These are phyloP conservation scores for Plantago lanceolata DNA, from an alignment of 305 asterid genomes.

Conservation along the genomic window DNA sequence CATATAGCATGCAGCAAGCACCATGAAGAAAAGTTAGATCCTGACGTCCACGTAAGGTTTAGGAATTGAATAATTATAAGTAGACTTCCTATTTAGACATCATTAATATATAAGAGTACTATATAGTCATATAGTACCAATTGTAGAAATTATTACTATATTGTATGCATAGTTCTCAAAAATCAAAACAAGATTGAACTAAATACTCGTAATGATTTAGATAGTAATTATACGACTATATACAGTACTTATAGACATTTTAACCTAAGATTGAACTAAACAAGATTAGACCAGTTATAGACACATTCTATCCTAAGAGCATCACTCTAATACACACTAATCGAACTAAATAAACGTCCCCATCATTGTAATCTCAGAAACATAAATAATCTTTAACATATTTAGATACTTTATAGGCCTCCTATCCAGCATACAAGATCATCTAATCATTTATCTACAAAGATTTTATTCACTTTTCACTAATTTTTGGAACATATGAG, in stretches of 20 bases:
- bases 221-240: too few relatives aligned
- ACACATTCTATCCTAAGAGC: not conserved
- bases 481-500: not conserved
- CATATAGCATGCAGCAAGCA: slow-evolving; percentile 1
- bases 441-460: not conserved
- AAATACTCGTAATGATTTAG: too few relatives aligned
- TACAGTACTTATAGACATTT: too few relatives aligned
- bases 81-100: not conserved
- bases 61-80: not conserved
- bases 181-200: too few relatives aligned
- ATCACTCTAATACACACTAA: not conserved
- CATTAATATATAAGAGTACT: not conserved
- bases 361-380: not conserved
- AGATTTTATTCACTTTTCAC: not conserved
- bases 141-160: too few relatives aligned
- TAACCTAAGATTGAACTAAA: too few relatives aligned
- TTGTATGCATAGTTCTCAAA: not conserved
- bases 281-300: too few relatives aligned
- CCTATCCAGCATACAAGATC: not conserved
- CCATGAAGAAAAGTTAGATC: not conserved
- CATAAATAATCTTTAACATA: not conserved
- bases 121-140: not conserved
- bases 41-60: not conserved
- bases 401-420: not conserved
- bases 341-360: not conserved